Evolutionary conservation across 257 asterid genomes (phyloP).

Genomic region (Solanum virginianum): DNA sequence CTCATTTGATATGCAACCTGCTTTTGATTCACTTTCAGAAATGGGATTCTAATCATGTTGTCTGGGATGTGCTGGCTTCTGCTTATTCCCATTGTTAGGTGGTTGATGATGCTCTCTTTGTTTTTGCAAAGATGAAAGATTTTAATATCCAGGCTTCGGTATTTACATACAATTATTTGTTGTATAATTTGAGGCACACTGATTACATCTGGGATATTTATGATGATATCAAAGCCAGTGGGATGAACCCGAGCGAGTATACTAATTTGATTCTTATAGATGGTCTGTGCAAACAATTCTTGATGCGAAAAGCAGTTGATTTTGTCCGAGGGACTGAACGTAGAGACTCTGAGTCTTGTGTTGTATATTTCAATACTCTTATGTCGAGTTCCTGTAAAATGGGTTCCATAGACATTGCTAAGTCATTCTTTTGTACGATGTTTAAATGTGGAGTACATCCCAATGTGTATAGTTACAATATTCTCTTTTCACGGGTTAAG

Average conservation of each 20-base stretch:
- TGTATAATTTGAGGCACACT: constrained; percentile 47
- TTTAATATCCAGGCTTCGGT: constrained; percentile 39
- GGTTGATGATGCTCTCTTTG: constrained; percentile 59
- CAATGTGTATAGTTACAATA: constrained; percentile 57
- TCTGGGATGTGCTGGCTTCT: constrained; percentile 71
- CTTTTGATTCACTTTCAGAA: constrained; percentile 36
- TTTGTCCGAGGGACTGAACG: constrained; percentile 15
- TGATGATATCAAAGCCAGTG: constrained; percentile 29
- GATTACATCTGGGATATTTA: constrained; percentile 46
- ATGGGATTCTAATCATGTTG: constrained; percentile 33
- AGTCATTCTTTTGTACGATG: constrained; percentile 61
- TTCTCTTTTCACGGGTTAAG: constrained; percentile 63
- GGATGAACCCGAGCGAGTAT: constrained; percentile 31
- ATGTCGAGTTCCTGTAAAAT: constrained; percentile 56
- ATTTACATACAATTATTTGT: constrained; percentile 46
- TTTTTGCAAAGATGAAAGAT: constrained; percentile 58
- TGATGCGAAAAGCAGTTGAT: constrained; percentile 47
- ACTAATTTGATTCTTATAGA: constrained; percentile 52
- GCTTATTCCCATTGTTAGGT: constrained; percentile 40
- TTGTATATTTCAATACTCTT: constrained; percentile 47
- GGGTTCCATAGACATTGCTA: constrained; percentile 49
- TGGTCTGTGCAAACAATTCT: constrained; percentile 57
- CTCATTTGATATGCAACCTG: constrained; percentile 49
- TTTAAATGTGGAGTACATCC: constrained; percentile 57
- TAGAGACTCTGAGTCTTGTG: constrained; percentile 21